Conservation (phyloP, 305 asterid species). For the Solanum hybrid region DNA sequence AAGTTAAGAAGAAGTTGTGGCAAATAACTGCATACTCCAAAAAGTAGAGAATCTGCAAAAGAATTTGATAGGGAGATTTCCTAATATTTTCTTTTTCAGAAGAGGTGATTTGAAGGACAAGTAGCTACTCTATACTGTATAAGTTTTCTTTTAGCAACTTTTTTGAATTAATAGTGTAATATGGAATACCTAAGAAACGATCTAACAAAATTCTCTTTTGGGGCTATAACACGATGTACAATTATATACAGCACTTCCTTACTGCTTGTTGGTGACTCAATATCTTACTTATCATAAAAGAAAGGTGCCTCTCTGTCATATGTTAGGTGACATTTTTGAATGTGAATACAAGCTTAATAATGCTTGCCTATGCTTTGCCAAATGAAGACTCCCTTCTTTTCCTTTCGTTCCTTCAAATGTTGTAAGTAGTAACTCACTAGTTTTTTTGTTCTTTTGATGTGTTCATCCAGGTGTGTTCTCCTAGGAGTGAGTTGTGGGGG, state of each 20-base stretch:
- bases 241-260: neutral
- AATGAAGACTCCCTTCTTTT: neutral
- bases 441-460: neutral
- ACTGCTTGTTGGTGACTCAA: neutral
- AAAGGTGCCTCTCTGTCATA: neutral
- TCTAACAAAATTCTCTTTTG: neutral
- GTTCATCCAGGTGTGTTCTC: conserved; percentile 68
- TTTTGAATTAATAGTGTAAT: neutral
- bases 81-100: neutral
- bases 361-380: neutral
- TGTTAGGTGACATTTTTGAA: neutral
- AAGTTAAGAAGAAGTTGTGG: neutral
- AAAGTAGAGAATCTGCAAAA: neutral
- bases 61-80: neutral
- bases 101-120: neutral
- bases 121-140: neutral
- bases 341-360: neutral
- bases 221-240: neutral
- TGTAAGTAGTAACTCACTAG: neutral
- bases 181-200: neutral
- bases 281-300: neutral
- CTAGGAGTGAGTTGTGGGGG: conserved; percentile 98
- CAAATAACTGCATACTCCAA: neutral
- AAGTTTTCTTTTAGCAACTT: neutral
- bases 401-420: neutral